Evolutionary conservation across 805 yeast species (phyloP).

Genomic region (Saturnispora zaruensis): DNA sequence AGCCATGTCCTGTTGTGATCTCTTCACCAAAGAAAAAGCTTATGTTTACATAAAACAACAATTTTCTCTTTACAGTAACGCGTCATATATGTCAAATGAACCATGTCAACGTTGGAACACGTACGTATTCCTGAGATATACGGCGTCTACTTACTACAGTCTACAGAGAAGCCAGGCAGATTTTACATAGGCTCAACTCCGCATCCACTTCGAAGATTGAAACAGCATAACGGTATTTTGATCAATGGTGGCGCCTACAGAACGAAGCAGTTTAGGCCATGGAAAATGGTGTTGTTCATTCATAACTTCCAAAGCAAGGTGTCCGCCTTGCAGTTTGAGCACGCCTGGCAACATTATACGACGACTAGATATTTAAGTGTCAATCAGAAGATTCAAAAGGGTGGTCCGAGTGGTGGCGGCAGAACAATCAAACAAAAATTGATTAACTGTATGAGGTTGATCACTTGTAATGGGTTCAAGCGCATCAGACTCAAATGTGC

Average conservation of each 20-base stretch:
- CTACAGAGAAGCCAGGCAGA: slow-evolving; percentile 46
- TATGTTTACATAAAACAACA: neutral
- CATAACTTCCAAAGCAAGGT: slow-evolving; percentile 65
- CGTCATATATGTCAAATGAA: neutral
- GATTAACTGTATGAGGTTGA: slow-evolving; percentile 38
- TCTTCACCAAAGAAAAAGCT: neutral
- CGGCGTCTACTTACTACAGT: slow-evolving; percentile 63
- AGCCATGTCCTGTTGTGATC: slow-evolving; percentile 20
- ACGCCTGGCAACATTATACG: slow-evolving; percentile 73
- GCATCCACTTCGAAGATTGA: slow-evolving; percentile 52
- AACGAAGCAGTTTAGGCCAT: slow-evolving; percentile 63
- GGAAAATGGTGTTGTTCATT: slow-evolving; percentile 59
- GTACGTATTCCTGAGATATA: slow-evolving; percentile 37
- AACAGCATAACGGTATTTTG: slow-evolving; percentile 74
- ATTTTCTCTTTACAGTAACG: neutral
- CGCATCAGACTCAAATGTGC: slow-evolving; percentile 38
- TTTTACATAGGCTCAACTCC: slow-evolving; percentile 82
- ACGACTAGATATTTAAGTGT: slow-evolving; percentile 49
- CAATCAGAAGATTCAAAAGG: neutral
- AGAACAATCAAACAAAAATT: slow-evolving; percentile 38
- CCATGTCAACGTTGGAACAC: neutral
- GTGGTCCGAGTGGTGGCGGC: slow-evolving; percentile 24
- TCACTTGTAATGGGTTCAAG: slow-evolving; percentile 36
- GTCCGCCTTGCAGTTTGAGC: slow-evolving; percentile 73
- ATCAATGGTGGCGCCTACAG: slow-evolving; percentile 58